These are phyloP conservation scores for Exserohilum turcica DNA, from an alignment of 2,329 filamentous ascomycete genomes.

Conservation along the genomic window DNA sequence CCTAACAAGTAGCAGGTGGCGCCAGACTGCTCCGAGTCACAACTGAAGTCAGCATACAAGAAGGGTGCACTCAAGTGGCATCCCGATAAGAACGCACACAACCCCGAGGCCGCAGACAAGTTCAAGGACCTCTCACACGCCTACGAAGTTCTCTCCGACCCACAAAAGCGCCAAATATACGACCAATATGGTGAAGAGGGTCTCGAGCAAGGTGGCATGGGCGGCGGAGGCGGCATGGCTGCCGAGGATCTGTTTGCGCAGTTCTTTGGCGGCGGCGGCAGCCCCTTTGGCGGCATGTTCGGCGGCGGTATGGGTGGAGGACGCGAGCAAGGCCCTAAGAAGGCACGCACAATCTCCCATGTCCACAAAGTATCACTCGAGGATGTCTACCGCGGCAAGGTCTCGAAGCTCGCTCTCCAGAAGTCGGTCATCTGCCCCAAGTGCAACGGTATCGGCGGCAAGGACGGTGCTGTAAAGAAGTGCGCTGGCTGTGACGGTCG, in stretches of 20 bases:
- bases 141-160: slow-evolving; percentile 91
- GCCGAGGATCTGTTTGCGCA: slow-evolving; percentile 96
- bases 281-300: slow-evolving; percentile 68
- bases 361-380: slow-evolving; percentile 98
- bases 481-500: slow-evolving; percentile 89
- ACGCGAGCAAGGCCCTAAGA: slow-evolving; percentile 79
- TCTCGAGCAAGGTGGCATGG: slow-evolving; percentile 77
- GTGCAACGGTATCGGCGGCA: slow-evolving; percentile 92
- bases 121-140: slow-evolving; percentile 98
- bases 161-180: slow-evolving; percentile 89
- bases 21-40: slow-evolving; percentile 77
- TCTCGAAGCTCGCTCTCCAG: slow-evolving; percentile 95
- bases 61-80: slow-evolving; percentile 82
- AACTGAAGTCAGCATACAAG: slow-evolving; percentile 92
- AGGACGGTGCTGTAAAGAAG: slow-evolving; percentile 95
- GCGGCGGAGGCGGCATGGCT: slow-evolving; percentile 81
- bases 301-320: slow-evolving; percentile 66
- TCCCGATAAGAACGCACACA: slow-evolving; percentile 94
- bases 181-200: slow-evolving; percentile 98
- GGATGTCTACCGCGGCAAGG: slow-evolving; percentile 97
- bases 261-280: slow-evolving; percentile 82
- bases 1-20: slow-evolving; percentile 63
- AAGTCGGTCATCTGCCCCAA: slow-evolving; percentile 96
- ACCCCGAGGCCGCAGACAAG: slow-evolving; percentile 91
- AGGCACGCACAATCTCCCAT: slow-evolving; percentile 96